Evolutionary conservation across 208 protist species (phyloP), one percentile per base, ranked within the genome.

Genomic region (Sergeia podlipaevii): DNA sequence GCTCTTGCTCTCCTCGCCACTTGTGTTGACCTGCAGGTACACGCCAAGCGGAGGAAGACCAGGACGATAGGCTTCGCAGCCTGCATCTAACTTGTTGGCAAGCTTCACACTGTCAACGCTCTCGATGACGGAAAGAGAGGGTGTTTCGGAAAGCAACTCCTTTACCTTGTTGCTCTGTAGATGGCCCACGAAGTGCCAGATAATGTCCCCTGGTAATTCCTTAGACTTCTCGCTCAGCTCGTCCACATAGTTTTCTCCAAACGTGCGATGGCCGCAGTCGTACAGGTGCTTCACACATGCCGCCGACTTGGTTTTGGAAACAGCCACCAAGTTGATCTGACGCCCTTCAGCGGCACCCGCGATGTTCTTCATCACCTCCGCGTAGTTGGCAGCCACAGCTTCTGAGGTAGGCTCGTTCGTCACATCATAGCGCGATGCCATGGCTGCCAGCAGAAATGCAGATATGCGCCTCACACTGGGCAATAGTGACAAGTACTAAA

Each of bases 201-300:
- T 41, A 29, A 98, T 96, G 59, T 98, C 97, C 20, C 75, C 32
- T 0, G 92, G 87, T 38, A 95, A 57, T 47, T 68, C 41, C 23
- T 41, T 34, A 1, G 84, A 73, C 82, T 98, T 98, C 53, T 93
- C 81, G 0, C 76, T 56, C 10, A 98, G 37, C 68, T 98, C 96
- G 69, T 98, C 91, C 30, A 98, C 93, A 60, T 98, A 98, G 69
- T 99, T 99, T 60, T 99, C 97, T 32, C 97, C 97, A 70, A 98
- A 98, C 20, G 70, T 52, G 43, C 82, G 85, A 3, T 87, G 78
- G 17, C 77, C 80, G 8, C 50, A 60, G 28, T 91, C 65, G 52
- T 94, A 91, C 1, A 91, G 42, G 8, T 27, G 39, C 23, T 76
- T 55, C 33, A 94, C 17, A 37, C 74, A 87, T 23, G 60, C 65